Evolutionary conservation across 306 rosid species (phyloP), one percentile per base, ranked within the genome.

Genomic region (Calophaca sinica): DNA sequence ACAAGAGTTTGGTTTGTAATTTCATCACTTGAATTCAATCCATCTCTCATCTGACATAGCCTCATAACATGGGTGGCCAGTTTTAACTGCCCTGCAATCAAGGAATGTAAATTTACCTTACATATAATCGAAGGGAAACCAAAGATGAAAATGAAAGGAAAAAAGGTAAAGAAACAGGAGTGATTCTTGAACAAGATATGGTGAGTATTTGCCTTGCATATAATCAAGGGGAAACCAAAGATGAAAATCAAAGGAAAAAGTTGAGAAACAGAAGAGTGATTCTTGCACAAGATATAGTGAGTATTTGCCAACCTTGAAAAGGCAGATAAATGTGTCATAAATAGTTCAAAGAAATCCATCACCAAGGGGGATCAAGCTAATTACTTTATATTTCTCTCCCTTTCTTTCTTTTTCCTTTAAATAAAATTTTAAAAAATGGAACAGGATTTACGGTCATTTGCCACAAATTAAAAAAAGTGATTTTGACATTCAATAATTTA

Each of bases 11-110:
- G 86, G 77, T 81, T 87, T 39, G 82, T 77, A 51, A 94, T 81
- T 74, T 82, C 81, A 39, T 84, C 89, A 42, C 57, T 67, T 55
- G 85, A 83, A 70, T 74, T 80, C 65, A 84, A 84, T 84, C 84
- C 87, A 79, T 69, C 84, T 75, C 87, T 87, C 81, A 85, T 81
- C 87, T 88, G 93, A 71, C 97, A 92, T 68, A 92, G 83, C 62
- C 90, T 88, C 96, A 90, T 92, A 52, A 88, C 88, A 83, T 92
- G 96, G 62, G 88, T 85, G 15, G 80, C 88, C 82, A 94, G 83
- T 80, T 92, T 94, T 86, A 86, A 89, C 87, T 94, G 96, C 72
- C 99, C 97, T 94, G 93, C 65, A 88, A 81, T 71, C 48, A 74
- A 86, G 74, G 67, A 77, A 71, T 44, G 63, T 13, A 83, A 59